These are phyloP conservation scores for Dissophora ornata DNA, from an alignment of 192 early-diverging fungal genomes.

Conservation along the genomic window DNA sequence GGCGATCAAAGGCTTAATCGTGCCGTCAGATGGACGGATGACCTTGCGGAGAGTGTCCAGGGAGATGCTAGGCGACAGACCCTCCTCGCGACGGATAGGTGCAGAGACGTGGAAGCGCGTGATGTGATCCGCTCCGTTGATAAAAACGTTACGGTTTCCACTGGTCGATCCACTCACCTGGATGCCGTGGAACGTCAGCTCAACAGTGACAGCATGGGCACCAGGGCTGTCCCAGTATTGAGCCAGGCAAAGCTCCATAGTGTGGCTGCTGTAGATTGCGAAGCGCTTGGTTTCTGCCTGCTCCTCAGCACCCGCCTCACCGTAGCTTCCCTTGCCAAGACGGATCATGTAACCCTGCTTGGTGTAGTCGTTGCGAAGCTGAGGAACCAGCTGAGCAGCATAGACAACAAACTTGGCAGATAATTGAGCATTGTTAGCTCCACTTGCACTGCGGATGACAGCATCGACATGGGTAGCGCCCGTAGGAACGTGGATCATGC, in stretches of 20 bases:
- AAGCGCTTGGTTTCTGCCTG: slow-evolving; percentile 65
- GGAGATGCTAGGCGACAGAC: slow-evolving; percentile 62
- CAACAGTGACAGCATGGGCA: slow-evolving; percentile 72
- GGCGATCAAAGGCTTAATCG: slow-evolving; percentile 69
- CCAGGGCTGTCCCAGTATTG: slow-evolving; percentile 92
- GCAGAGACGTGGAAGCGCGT: slow-evolving; percentile 79
- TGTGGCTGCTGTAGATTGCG: slow-evolving; percentile 74
- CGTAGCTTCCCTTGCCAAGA: slow-evolving; percentile 71
- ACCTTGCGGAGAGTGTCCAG: slow-evolving; percentile 72
- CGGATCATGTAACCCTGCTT: slow-evolving; percentile 67
- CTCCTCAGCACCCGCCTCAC: slow-evolving; percentile 66
- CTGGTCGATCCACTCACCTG: slow-evolving; percentile 58
- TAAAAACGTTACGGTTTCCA: slow-evolving; percentile 52
- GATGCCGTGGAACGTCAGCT: slow-evolving; percentile 86
- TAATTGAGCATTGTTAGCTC: slow-evolving; percentile 12
- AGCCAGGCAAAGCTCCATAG: slow-evolving; percentile 84
- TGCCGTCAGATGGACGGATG: slow-evolving; percentile 73
- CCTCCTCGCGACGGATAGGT: slow-evolving; percentile 78
- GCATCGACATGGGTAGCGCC: slow-evolving; percentile 83
- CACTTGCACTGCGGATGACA: slow-evolving; percentile 29
- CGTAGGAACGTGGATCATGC: slow-evolving; percentile 83
- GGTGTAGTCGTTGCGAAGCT: slow-evolving; percentile 70
- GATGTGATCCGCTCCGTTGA: slow-evolving; percentile 59
- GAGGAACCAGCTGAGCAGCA: slow-evolving; percentile 77
- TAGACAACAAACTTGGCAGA: slow-evolving; percentile 51